A percentile compares a stretch with the other conserved stretches of the same genome.
phyloP scores from a whole-genome alignment of 2,329 filamentous ascomycete species.

The Nannizziopsis arthrosporioides region DNA sequence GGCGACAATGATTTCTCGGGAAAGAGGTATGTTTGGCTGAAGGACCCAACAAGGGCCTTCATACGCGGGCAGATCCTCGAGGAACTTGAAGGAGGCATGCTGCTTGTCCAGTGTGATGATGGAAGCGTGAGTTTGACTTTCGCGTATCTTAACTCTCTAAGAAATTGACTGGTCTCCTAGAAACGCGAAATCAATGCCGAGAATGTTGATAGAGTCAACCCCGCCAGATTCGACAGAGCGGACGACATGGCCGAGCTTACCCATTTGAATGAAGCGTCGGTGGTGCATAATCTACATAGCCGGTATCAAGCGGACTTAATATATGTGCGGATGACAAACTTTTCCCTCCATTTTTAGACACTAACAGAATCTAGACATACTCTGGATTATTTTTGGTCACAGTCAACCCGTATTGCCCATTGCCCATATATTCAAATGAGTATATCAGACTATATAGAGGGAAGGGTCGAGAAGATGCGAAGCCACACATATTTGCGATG shows the following conservation, averaged over 20 bases:
- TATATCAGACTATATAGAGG: constrained; percentile 98
- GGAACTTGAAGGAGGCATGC: constrained; percentile 55
- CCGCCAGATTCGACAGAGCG: constrained; percentile 97
- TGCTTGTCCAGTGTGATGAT: constrained; percentile 88
- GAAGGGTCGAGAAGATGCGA: constrained; percentile 79
- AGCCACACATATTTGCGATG: constrained; percentile 95
- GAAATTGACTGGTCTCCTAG: constrained; percentile 31
- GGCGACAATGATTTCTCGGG: constrained; percentile 98
- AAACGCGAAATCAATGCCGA: constrained; percentile 80
- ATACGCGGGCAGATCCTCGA: constrained; percentile 86
- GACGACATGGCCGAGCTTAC: constrained; percentile 99
- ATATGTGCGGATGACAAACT: constrained; percentile 42
- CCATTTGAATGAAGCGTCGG: constrained; percentile 92
- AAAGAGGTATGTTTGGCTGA: constrained; percentile 95
- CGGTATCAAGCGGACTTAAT: constrained; percentile 93
- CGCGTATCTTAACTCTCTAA: neutral
- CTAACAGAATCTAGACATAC: constrained; percentile 54
- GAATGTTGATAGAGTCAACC: constrained; percentile 95
- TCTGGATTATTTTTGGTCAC: constrained; percentile 94
- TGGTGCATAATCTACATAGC: constrained; percentile 92
- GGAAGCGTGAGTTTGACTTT: constrained; percentile 49
- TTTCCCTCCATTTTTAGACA: neutral
- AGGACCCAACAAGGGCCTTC: constrained; percentile 75
- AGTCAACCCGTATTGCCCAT: constrained; percentile 87
- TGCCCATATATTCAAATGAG: constrained; percentile 92